These are phyloP conservation scores for Cordyceps cicadae DNA, from an alignment of 2,329 filamentous ascomycete species.

Conservation along the genomic window DNA sequence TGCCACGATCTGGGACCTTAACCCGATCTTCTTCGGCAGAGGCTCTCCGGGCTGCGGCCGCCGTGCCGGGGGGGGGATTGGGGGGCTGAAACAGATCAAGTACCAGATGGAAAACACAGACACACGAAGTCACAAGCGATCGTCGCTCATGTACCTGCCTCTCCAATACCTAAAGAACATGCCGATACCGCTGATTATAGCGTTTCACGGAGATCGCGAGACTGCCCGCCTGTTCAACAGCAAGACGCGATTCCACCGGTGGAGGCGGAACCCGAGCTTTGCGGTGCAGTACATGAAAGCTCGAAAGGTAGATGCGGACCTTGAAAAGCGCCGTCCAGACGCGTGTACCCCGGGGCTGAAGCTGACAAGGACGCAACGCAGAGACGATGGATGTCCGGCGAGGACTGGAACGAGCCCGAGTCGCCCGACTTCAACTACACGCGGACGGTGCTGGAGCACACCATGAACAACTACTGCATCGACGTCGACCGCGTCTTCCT, in stretches of 20 bases:
- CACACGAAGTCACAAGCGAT: not conserved
- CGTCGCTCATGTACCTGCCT: not conserved
- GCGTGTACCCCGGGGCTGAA: no score
- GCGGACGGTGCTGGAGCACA: constrained; percentile 28
- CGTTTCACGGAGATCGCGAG: no score
- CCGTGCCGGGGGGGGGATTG: no score
- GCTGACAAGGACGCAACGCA: constrained; percentile 13
- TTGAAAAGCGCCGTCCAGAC: not conserved
- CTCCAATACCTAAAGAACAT: not conserved
- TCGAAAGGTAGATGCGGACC: constrained; percentile 19
- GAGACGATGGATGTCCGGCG: constrained; percentile 28
- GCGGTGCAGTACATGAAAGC: constrained; percentile 37
- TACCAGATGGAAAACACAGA: no score
- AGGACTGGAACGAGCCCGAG: constrained; percentile 21
- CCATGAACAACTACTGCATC: constrained; percentile 28
- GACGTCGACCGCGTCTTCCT: constrained; percentile 30
- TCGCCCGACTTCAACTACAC: constrained; percentile 32
- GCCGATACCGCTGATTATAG: not conserved
- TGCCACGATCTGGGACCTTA: no score
- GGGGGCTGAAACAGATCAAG: no score
- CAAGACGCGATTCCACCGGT: not conserved
- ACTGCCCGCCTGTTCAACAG: no score
- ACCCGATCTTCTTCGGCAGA: no score
- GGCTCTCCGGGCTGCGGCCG: not conserved
- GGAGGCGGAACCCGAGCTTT: not conserved